A percentile compares a stretch with the other conserved stretches of the same genome.
These are phyloP conservation scores for Komagataea norvegica DNA, from an alignment of 1,139 yeast species.

Conservation along the genomic window DNA sequence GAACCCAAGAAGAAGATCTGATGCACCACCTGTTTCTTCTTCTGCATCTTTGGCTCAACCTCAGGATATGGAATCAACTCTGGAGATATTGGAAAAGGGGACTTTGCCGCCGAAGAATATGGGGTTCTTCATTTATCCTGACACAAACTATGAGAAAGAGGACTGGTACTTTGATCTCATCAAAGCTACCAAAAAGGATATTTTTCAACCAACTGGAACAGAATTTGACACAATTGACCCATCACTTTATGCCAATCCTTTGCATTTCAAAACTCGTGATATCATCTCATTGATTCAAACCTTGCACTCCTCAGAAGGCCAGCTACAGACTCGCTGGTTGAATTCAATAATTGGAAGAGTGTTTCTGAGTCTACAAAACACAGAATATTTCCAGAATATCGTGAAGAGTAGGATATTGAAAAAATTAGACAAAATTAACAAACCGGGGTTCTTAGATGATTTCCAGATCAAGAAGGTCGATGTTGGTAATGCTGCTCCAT, in stretches of 20 bases:
- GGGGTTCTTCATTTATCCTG: conserved; percentile 71
- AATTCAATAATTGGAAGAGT: conserved; percentile 82
- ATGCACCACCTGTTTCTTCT: conserved; percentile 22
- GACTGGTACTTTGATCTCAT: conserved; percentile 87
- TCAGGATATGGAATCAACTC: conserved; percentile 21
- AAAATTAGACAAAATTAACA: conserved; percentile 72
- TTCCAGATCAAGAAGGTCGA: conserved; percentile 68
- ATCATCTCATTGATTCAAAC: conserved; percentile 71
- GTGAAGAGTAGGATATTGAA: conserved; percentile 58
- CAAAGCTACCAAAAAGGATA: conserved; percentile 55
- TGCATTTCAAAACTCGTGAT: conserved; percentile 67
- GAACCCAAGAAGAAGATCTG: conserved; percentile 32
- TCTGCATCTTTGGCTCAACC: conserved; percentile 17
- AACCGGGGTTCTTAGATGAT: conserved; percentile 84
- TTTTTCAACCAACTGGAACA: conserved; percentile 12
- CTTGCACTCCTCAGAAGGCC: conserved; percentile 76
- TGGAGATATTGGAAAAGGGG: conserved; percentile 26
- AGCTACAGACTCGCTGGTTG: conserved; percentile 81
- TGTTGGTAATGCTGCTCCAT: conserved; percentile 79
- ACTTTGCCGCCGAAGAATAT: conserved; percentile 44
- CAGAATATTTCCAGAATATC: conserved; percentile 56
- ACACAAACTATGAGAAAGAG: conserved; percentile 76
- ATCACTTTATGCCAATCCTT: conserved; percentile 59
- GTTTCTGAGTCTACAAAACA: conserved; percentile 69
- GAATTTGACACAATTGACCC: conserved; percentile 38